phyloP scores from a whole-genome alignment of 148 eudicot genomes.

The Vaccinium darrowii region DNA sequence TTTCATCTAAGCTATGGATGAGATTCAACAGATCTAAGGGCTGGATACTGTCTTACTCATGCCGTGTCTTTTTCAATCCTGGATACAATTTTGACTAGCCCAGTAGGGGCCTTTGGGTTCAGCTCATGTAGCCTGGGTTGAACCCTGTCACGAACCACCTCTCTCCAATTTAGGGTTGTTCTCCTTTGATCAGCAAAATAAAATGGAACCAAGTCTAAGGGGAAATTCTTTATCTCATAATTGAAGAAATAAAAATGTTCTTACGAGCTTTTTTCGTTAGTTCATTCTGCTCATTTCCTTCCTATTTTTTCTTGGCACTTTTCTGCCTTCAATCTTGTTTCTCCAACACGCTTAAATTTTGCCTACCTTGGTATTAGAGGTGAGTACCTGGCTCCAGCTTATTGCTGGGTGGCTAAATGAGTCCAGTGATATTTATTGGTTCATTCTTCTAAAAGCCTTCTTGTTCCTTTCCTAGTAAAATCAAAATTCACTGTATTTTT shows the following conservation, averaged over 20 bases:
- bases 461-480: neutral
- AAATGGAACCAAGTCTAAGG: neutral
- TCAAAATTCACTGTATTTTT: neutral
- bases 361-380: neutral
- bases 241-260: neutral
- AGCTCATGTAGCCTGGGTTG: neutral
- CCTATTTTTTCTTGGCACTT: neutral
- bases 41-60: neutral
- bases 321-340: neutral
- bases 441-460: neutral
- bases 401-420: neutral
- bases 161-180: neutral
- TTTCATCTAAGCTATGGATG: neutral
- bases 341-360: neutral
- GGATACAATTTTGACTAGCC: too few relatives aligned
- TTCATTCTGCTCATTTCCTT: neutral
- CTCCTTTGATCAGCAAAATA: neutral
- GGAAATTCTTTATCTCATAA: neutral
- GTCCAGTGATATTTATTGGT: neutral
- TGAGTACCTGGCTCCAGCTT: neutral
- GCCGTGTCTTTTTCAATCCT: neutral
- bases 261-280: neutral
- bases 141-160: neutral
- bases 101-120: neutral
- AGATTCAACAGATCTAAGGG: neutral